Percentiles rank a stretch among this genome's conserved stretches.
Evolutionary conservation across 2,329 filamentous ascomycete genomes (phyloP).

Genomic region (Rhinocladiella mackenziei): DNA sequence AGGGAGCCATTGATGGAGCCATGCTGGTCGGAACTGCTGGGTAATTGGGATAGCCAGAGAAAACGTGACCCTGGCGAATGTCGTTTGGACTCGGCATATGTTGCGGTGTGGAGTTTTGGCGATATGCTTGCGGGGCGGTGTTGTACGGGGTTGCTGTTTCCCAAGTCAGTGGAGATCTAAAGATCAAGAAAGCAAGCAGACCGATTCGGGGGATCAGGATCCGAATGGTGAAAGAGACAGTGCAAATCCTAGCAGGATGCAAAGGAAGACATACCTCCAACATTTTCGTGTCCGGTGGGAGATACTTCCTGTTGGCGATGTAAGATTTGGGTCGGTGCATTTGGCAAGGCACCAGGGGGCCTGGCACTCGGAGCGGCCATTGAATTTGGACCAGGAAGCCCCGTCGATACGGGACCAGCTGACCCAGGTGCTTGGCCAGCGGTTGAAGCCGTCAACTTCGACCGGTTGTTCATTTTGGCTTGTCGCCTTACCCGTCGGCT

Average conservation of each 20-base stretch:
- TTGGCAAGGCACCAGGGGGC: slow-evolving; percentile 57
- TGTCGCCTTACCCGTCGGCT: slow-evolving; percentile 89
- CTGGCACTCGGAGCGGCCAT: slow-evolving; percentile 48
- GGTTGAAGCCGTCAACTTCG: slow-evolving; percentile 60
- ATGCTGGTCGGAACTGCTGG: slow-evolving; percentile 50
- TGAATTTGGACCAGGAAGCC: slow-evolving; percentile 59
- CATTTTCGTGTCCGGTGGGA: slow-evolving; percentile 58
- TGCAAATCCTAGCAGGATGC: neutral
- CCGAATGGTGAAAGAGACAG: neutral
- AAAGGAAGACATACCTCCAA: slow-evolving; percentile 91
- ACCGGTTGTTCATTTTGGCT: slow-evolving; percentile 91
- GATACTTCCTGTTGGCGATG: slow-evolving; percentile 69
- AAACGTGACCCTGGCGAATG: slow-evolving; percentile 69
- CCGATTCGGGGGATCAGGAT: neutral
- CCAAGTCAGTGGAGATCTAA: slow-evolving; percentile 3
- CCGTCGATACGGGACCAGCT: slow-evolving; percentile 56
- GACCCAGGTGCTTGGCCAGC: slow-evolving; percentile 64
- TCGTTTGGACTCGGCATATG: slow-evolving; percentile 53
- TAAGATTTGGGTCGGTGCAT: slow-evolving; percentile 65
- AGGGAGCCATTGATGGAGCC: slow-evolving; percentile 59
- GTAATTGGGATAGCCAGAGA: slow-evolving; percentile 66
- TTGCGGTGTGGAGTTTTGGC: slow-evolving; percentile 21
- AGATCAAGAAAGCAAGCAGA: neutral
- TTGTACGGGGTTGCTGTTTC: slow-evolving; percentile 25
- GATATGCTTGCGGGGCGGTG: slow-evolving; percentile 24